Percentiles rank a stretch among this genome's conserved stretches.
These are phyloP conservation scores for Neonectria faginata DNA, from an alignment of 2,329 filamentous ascomycete species.

Conservation along the genomic window DNA sequence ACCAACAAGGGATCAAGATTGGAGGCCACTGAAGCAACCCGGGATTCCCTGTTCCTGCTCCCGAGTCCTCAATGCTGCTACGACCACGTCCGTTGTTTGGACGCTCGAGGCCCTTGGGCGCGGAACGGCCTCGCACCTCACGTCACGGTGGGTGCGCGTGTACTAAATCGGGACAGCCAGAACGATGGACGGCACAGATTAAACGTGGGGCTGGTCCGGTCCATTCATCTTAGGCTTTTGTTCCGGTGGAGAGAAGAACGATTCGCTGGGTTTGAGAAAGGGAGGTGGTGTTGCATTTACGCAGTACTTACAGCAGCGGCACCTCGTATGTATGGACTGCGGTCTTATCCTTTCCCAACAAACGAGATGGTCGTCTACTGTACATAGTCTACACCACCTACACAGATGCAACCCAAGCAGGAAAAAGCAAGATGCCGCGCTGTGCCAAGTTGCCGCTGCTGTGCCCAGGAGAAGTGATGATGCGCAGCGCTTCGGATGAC, in stretches of 20 bases:
- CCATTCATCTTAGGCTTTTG: slow-evolving; percentile 41
- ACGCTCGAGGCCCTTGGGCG: background rate
- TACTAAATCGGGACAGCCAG: slow-evolving; percentile 21
- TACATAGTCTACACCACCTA: background rate
- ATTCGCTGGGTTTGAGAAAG: slow-evolving; percentile 1
- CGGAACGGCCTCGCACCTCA: slow-evolving; percentile 7
- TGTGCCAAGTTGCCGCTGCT: background rate
- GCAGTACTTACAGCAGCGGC: background rate
- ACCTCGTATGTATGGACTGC: background rate
- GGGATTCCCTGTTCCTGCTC: slow-evolving; percentile 12
- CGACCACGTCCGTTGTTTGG: slow-evolving; percentile 20
- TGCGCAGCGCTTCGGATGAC: background rate
- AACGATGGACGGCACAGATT: slow-evolving; percentile 24
- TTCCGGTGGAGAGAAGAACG: slow-evolving; percentile 11
- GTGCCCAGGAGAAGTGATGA: background rate
- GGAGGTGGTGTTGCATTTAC: no score
- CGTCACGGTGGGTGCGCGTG: slow-evolving; percentile 29
- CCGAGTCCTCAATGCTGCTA: slow-evolving; percentile 13
- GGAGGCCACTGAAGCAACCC: background rate
- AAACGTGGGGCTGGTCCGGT: slow-evolving; percentile 40
- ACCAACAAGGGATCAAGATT: slow-evolving; percentile 4
- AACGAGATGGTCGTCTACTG: no score
- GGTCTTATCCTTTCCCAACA: background rate
- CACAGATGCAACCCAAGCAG: background rate
- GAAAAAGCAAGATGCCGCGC: background rate